A percentile compares a stretch with the other conserved stretches of the same genome.
These are phyloP conservation scores for Stephania yunnanensis DNA, from an alignment of 164 flowering plant genomes.

Conservation along the genomic window DNA sequence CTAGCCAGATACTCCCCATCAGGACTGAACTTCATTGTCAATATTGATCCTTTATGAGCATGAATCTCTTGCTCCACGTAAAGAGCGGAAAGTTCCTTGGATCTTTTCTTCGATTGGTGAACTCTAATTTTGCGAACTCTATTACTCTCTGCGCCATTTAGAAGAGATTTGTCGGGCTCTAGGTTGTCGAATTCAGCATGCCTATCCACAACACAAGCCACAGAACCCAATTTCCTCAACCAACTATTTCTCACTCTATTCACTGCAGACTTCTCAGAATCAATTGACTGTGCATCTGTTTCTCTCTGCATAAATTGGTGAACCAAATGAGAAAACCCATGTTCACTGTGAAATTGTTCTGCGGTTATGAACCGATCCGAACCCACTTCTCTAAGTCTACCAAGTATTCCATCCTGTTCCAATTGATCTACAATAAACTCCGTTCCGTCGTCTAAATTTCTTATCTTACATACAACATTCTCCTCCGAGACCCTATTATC, in stretches of 20 bases:
- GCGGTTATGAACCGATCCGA: slow-evolving; percentile 31
- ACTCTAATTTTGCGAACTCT: slow-evolving; percentile 32
- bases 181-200: slow-evolving; percentile 12
- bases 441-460: slow-evolving; percentile 36
- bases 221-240: slow-evolving; percentile 39
- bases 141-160: slow-evolving; percentile 13
- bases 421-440: slow-evolving; percentile 30
- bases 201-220: slow-evolving; percentile 26
- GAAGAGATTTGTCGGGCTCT: slow-evolving; percentile 2
- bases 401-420: slow-evolving; percentile 24
- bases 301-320: slow-evolving; percentile 25
- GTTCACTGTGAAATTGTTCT: slow-evolving; percentile 39
- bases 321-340: slow-evolving; percentile 35
- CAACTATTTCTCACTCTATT: slow-evolving; percentile 44
- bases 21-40: slow-evolving; percentile 72
- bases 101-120: slow-evolving; percentile 34
- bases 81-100: slow-evolving; percentile 65
- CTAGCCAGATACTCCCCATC: slow-evolving; percentile 72
- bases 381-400: slow-evolving; percentile 32
- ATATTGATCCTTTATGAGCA: slow-evolving; percentile 69
- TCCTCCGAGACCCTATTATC: slow-evolving; percentile 22
- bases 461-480: slow-evolving; percentile 19
- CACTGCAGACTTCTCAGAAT: slow-evolving; percentile 7
- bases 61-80: slow-evolving; percentile 52
- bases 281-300: slow-evolving; percentile 16